A percentile compares a stretch with the other conserved stretches of the same genome.
Conservation (phyloP, 2,329 filamentous ascomycete genomes). For the Paraphoma chrysanthemicola region DNA sequence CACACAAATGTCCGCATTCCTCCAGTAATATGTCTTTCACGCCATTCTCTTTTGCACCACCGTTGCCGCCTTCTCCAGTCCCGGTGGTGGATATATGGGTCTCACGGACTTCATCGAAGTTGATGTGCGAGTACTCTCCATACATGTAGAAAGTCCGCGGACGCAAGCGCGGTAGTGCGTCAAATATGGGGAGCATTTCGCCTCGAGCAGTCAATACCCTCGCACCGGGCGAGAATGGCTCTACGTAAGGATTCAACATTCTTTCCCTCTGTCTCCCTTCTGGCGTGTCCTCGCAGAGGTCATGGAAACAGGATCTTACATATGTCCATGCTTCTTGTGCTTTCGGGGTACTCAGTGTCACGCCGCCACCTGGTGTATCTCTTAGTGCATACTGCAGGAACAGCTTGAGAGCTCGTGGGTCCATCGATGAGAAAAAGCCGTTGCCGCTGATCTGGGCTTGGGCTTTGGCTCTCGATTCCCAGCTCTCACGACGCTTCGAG, state of each 20-base stretch:
- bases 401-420: constrained; percentile 11
- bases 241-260: constrained; percentile 14
- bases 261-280: constrained; percentile 15
- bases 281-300: constrained; percentile 10
- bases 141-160: constrained; percentile 16
- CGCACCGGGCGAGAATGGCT: constrained; percentile 5
- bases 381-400: constrained; percentile 15
- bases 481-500: constrained; percentile 13
- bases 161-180: constrained; percentile 12
- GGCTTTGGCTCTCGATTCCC: constrained; percentile 21
- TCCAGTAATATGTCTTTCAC: constrained; percentile 13
- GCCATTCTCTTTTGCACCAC: constrained; percentile 15
- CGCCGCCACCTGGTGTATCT: constrained; percentile 9
- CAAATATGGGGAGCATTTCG: constrained; percentile 4
- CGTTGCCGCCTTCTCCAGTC: constrained; percentile 17
- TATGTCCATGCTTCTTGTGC: constrained; percentile 29
- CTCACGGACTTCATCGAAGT: constrained; percentile 12
- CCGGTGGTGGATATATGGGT: constrained; percentile 8
- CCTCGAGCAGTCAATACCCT: constrained; percentile 6
- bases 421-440: constrained; percentile 19
- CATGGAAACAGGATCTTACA: constrained; percentile 15
- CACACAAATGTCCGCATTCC: constrained; percentile 14
- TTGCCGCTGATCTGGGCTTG: constrained; percentile 15
- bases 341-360: constrained; percentile 22
- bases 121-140: constrained; percentile 21